Evolutionary conservation across 2,329 filamentous ascomycete genomes (phyloP).

Genomic region (Neoascochyta sp.): DNA sequence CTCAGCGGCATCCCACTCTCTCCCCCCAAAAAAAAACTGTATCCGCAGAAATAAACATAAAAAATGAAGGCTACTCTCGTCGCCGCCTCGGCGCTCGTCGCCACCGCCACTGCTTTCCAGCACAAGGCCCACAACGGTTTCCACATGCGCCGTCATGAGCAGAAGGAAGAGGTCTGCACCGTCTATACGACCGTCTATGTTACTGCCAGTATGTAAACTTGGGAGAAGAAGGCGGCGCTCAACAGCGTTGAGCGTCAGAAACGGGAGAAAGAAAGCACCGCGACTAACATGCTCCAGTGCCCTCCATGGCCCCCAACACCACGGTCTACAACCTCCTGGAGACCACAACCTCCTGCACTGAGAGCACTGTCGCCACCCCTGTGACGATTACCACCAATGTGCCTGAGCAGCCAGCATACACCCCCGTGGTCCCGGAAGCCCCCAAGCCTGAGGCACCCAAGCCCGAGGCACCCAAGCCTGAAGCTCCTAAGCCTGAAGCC

Average conservation of each 20-base stretch:
- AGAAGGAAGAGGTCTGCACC: constrained; percentile 62
- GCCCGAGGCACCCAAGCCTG: constrained; percentile 7
- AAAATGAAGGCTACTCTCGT: constrained; percentile 73
- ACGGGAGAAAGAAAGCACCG: no score
- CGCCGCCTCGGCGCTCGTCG: constrained; percentile 57
- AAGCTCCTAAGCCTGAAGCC: constrained; percentile 5
- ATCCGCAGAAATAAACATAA: constrained; percentile 37
- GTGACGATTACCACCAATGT: constrained; percentile 13
- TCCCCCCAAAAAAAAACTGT: constrained; percentile 41
- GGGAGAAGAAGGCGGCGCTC: neutral
- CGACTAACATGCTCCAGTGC: constrained; percentile 18
- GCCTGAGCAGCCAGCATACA: constrained; percentile 8
- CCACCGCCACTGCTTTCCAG: constrained; percentile 54
- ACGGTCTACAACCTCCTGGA: constrained; percentile 43
- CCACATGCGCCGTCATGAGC: constrained; percentile 50
- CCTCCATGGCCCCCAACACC: constrained; percentile 24
- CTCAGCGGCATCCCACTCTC: constrained; percentile 83
- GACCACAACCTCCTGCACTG: constrained; percentile 71
- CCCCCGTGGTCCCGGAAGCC: constrained; percentile 7
- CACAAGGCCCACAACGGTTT: constrained; percentile 63
- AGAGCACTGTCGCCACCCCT: constrained; percentile 56
- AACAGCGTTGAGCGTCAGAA: no score
- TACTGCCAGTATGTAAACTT: constrained; percentile 46
- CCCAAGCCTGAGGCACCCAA: constrained; percentile 10
- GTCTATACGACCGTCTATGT: constrained; percentile 61